Conservation (phyloP, 371 early-diverging fungal genomes). For the Circinella minor region DNA sequence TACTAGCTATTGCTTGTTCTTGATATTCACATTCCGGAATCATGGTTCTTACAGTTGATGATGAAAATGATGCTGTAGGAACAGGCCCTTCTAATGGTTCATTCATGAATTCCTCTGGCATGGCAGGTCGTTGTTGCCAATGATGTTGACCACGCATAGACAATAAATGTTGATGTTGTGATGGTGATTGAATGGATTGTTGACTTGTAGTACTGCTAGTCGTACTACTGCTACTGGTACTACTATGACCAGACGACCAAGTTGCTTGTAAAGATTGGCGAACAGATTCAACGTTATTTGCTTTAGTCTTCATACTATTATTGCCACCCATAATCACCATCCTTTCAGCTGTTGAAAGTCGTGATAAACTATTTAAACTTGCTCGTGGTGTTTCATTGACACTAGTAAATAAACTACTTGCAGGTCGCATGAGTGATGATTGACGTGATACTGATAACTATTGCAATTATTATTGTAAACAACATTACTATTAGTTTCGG, state of each 20-base stretch:
- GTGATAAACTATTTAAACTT: constrained; percentile 11
- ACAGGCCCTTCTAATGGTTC: constrained; percentile 16
- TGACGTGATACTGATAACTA: neutral
- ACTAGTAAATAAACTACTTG: constrained; percentile 2
- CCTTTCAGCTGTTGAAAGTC: constrained; percentile 4
- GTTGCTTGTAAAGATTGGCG: constrained; percentile 42
- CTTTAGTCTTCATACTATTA: constrained; percentile 11
- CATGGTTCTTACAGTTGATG: constrained; percentile 48
- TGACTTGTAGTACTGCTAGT: neutral
- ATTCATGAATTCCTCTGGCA: constrained; percentile 34
- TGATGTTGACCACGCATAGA: constrained; percentile 1
- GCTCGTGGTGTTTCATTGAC: constrained; percentile 9
- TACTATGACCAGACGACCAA: constrained; percentile 30
- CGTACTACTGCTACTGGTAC: constrained; percentile 7
- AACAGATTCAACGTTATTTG: constrained; percentile 38
- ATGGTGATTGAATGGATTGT: neutral
- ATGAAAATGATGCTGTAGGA: constrained; percentile 42
- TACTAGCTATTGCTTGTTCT: neutral
- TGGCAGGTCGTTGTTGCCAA: constrained; percentile 26
- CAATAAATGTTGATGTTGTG: constrained; percentile 1
- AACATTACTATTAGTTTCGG: no score
- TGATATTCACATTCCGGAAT: constrained; percentile 39
- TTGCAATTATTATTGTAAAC: neutral
- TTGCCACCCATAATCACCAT: constrained; percentile 12
- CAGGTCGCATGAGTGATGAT: neutral